A percentile compares a stretch with the other conserved stretches of the same genome.
phyloP scores from a whole-genome alignment of 2,329 filamentous ascomycete genomes.

The Claviceps capensis region DNA sequence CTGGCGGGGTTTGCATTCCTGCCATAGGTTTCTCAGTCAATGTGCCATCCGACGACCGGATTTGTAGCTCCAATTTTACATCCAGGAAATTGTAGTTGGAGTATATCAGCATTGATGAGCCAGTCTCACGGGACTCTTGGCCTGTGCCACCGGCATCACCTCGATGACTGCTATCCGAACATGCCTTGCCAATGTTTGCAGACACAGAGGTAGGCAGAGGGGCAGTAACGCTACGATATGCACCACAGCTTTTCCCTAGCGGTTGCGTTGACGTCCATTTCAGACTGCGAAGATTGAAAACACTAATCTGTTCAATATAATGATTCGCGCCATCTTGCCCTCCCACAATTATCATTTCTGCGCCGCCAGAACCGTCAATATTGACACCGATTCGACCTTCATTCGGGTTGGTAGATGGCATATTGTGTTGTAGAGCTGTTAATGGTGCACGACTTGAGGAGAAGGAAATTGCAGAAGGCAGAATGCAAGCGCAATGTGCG shows the following conservation, averaged over 20 bases:
- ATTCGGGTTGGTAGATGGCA: conserved; percentile 67
- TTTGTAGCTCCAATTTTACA: conserved; percentile 87
- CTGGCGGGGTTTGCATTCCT: conserved; percentile 74
- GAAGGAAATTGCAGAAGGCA: conserved; percentile 79
- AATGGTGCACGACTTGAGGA: conserved; percentile 71
- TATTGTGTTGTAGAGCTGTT: conserved; percentile 82
- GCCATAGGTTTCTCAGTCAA: conserved; percentile 83
- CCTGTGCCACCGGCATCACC: conserved; percentile 32
- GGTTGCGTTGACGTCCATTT: conserved; percentile 89
- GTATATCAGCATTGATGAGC: conserved; percentile 82
- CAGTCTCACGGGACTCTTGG: conserved; percentile 40
- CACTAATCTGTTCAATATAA: conserved; percentile 97
- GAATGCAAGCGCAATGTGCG: conserved; percentile 85
- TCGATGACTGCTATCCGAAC: conserved; percentile 25
- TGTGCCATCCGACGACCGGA: conserved; percentile 70
- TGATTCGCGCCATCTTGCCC: conserved; percentile 96
- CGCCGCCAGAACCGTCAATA: conserved; percentile 80
- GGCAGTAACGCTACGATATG: conserved; percentile 89
- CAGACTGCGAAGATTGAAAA: conserved; percentile 88
- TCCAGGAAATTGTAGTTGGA: conserved; percentile 99
- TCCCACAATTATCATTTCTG: conserved; percentile 94
- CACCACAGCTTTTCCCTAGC: conserved; percentile 84
- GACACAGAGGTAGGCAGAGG: conserved; percentile 58
- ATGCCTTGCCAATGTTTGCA: conserved; percentile 51
- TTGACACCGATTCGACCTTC: conserved; percentile 78